Conservation (phyloP, 371 early-diverging fungal species). For the Mucor racemosus region DNA sequence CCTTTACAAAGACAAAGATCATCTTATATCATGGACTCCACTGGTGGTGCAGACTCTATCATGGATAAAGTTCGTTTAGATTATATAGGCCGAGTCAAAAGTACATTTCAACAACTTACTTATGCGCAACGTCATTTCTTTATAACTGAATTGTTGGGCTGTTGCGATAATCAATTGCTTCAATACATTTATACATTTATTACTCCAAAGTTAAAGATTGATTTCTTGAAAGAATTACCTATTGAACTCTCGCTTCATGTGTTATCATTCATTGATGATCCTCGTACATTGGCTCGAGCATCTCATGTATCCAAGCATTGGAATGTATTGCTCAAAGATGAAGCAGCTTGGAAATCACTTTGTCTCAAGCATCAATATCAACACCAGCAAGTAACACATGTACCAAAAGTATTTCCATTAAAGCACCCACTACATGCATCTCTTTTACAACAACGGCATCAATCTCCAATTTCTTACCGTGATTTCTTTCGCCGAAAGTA, state of each 20-base stretch:
- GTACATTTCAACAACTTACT: constrained; percentile 33
- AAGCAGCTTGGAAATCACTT: constrained; percentile 46
- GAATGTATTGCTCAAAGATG: constrained; percentile 67
- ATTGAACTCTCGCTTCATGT: constrained; percentile 72
- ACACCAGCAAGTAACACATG: background rate
- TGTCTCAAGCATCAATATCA: constrained; percentile 39
- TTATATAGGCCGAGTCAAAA: constrained; percentile 31
- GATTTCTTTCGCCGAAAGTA: constrained; percentile 68
- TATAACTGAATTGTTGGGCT: constrained; percentile 40
- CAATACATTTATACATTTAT: constrained; percentile 52
- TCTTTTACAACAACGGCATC: constrained; percentile 15
- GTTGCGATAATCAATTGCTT: constrained; percentile 54
- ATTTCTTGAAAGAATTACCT: constrained; percentile 73
- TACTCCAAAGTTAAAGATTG: constrained; percentile 68
- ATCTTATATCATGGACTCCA: constrained; percentile 20
- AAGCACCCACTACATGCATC: constrained; percentile 37
- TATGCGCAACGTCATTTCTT: constrained; percentile 32
- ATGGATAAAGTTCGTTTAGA: constrained; percentile 25
- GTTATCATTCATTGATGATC: constrained; percentile 63
- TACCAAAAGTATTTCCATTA: background rate
- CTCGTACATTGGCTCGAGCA: constrained; percentile 70
- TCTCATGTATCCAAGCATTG: constrained; percentile 71
- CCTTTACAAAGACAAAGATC: constrained; percentile 30
- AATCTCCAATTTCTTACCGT: constrained; percentile 57
- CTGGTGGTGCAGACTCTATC: constrained; percentile 6